phyloP scores from a whole-genome alignment of 805 yeast genomes.

The Kuraishia piskuri region DNA sequence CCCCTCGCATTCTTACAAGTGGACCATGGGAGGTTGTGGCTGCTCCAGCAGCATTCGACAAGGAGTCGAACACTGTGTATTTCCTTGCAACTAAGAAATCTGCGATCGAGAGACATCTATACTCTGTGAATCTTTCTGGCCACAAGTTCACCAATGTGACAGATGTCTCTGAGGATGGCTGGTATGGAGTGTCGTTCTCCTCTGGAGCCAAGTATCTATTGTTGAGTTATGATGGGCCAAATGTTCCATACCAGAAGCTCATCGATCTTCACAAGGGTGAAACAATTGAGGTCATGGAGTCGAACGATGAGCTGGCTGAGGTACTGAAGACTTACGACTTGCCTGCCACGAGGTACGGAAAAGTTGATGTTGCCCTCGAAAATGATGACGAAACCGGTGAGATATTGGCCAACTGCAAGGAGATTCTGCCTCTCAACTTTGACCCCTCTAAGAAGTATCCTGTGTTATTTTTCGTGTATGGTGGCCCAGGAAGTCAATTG shows the following conservation, averaged over 20 bases:
- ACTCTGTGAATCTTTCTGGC: constrained; percentile 51
- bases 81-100: constrained; percentile 71
- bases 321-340: constrained; percentile 37
- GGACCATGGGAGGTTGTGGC: constrained; percentile 91
- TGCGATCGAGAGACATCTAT: constrained; percentile 78
- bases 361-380: constrained; percentile 37
- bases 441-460: constrained; percentile 63
- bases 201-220: constrained; percentile 68
- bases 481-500: constrained; percentile 91
- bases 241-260: constrained; percentile 69
- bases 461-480: constrained; percentile 81
- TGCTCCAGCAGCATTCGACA: constrained; percentile 60
- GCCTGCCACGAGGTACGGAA: constrained; percentile 49
- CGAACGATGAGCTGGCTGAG: constrained; percentile 33
- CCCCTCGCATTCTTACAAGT: constrained; percentile 50
- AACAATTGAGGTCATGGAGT: constrained; percentile 29
- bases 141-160: constrained; percentile 37
- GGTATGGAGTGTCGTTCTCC: constrained; percentile 67
- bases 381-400: constrained; percentile 36
- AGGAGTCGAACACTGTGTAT: constrained; percentile 41
- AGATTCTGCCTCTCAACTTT: constrained; percentile 71
- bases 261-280: constrained; percentile 38
- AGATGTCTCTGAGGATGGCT: constrained; percentile 47
- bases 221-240: constrained; percentile 71
- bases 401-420: constrained; percentile 51